phyloP scores from a whole-genome alignment of 1,284 basidiomycete species.

The Ustilago shanxiensis region DNA sequence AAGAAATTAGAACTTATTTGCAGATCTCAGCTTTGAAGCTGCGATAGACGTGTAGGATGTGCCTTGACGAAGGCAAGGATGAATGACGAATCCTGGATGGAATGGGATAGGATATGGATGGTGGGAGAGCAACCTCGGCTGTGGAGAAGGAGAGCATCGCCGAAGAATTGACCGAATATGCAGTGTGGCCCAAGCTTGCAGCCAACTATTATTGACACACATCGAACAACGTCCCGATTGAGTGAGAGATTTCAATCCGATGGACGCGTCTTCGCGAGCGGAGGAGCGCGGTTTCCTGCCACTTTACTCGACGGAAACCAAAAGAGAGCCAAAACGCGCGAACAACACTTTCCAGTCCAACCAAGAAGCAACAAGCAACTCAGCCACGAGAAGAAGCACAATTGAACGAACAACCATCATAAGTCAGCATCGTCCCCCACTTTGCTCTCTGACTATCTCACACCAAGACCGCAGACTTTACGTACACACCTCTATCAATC shows the following conservation, averaged over 20 bases:
- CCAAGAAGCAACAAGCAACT: too few species aligned
- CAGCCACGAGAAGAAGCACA: neutral
- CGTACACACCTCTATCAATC: neutral
- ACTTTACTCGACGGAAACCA: constrained; percentile 36
- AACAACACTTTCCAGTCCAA: constrained; percentile 1
- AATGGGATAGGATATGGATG: neutral
- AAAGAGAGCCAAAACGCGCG: constrained; percentile 13
- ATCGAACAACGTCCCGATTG: neutral
- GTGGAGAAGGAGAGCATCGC: constrained; percentile 25
- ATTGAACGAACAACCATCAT: too few species aligned
- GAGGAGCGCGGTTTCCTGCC: constrained; percentile 2
- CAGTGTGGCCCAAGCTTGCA: constrained; percentile 1
- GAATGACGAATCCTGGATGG: too few species aligned
- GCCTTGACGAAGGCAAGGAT: too few species aligned
- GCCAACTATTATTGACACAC: too few species aligned
- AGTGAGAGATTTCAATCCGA: constrained; percentile 23
- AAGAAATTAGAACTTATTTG: too few species aligned
- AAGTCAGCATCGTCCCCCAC: neutral
- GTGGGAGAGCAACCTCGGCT: constrained; percentile 6
- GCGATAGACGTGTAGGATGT: too few species aligned
- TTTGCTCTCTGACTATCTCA: neutral
- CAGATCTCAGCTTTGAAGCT: too few species aligned
- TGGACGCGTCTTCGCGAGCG: constrained; percentile 38
- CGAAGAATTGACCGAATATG: constrained; percentile 44
- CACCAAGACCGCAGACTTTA: neutral